Conservation (phyloP, 208 protist genomes). For the Trypanosoma caninum region DNA sequence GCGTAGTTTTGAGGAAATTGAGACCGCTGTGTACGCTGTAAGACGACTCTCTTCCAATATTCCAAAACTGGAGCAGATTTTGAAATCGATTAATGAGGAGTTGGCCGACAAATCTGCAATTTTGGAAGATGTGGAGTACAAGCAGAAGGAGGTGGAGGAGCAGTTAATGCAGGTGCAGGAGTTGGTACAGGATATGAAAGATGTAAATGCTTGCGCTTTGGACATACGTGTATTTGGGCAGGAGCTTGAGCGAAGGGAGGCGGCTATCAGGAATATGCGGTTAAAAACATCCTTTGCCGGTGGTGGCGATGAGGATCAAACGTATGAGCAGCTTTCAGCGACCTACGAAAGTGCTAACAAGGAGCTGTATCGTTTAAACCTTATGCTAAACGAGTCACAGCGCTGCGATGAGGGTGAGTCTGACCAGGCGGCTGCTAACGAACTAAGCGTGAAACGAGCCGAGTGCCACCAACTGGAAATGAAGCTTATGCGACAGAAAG, state of each 20-base stretch:
- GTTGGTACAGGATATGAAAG: conserved; percentile 17
- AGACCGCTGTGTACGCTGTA: conserved; percentile 30
- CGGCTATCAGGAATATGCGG: conserved; percentile 10
- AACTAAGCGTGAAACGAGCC: conserved; percentile 35
- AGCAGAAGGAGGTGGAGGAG: conserved; percentile 13
- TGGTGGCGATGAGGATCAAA: conserved; percentile 3
- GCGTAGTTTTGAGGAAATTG: conserved; percentile 33
- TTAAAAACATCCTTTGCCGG: conserved; percentile 5
- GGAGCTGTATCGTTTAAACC: conserved; percentile 50
- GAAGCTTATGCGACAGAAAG: conserved; percentile 33
- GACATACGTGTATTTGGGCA: conserved; percentile 21
- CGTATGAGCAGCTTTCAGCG: conserved; percentile 52
- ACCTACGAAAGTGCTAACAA: conserved; percentile 45
- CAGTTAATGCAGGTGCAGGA: conserved; percentile 21
- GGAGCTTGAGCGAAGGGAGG: conserved; percentile 18
- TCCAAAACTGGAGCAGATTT: conserved; percentile 27
- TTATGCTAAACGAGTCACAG: conserved; percentile 52
- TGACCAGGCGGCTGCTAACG: conserved; percentile 17
- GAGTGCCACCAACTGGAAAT: conserved; percentile 39
- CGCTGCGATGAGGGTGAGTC: conserved; percentile 43
- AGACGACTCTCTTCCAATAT: conserved; percentile 25
- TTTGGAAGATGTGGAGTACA: conserved; percentile 20
- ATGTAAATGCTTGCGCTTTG: conserved; percentile 13
- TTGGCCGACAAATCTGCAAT: conserved; percentile 20
- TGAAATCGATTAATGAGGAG: conserved; percentile 15